Conservation (phyloP, 257 asterid species). For the Scutellaria barbata region DNA sequence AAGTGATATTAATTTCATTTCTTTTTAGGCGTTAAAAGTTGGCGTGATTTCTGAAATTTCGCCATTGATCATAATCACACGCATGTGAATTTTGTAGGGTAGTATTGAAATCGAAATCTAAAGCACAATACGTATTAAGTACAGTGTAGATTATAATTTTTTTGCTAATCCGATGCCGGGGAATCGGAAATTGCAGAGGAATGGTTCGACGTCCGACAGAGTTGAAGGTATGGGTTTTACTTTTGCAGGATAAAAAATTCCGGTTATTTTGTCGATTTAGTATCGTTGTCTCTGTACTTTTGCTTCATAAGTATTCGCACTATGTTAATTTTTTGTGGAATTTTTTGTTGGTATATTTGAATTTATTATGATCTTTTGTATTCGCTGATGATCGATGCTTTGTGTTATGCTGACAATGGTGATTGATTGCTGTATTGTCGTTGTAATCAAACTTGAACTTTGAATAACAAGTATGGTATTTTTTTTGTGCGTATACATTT, state of each 20-base stretch:
- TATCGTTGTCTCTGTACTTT: constrained; percentile 10
- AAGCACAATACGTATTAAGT: constrained; percentile 32
- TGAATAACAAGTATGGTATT: background rate
- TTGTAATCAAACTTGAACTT: background rate
- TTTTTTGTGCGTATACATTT: constrained; percentile 6
- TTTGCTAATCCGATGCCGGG: constrained; percentile 56
- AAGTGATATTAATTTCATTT: constrained; percentile 22
- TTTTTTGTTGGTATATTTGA: constrained; percentile 1
- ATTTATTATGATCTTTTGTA: constrained; percentile 27
- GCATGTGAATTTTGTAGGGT: constrained; percentile 39
- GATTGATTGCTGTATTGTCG: constrained; percentile 16
- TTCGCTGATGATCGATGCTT: constrained; percentile 37
- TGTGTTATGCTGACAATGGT: constrained; percentile 24
- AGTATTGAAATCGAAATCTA: constrained; percentile 34
- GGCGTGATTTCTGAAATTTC: constrained; percentile 48
- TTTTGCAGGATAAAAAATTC: background rate
- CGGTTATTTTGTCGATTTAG: background rate
- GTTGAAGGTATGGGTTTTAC: constrained; percentile 41
- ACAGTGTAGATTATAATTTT: constrained; percentile 29
- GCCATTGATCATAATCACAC: constrained; percentile 47
- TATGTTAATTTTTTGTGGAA: background rate
- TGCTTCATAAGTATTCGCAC: constrained; percentile 13
- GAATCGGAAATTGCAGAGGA: constrained; percentile 50
- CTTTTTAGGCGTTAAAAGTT: constrained; percentile 32
- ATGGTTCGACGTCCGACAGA: constrained; percentile 46